Evolutionary conservation across 495 filamentous ascomycete species (phyloP).

Genomic region (Hypoxylon perforatum): DNA sequence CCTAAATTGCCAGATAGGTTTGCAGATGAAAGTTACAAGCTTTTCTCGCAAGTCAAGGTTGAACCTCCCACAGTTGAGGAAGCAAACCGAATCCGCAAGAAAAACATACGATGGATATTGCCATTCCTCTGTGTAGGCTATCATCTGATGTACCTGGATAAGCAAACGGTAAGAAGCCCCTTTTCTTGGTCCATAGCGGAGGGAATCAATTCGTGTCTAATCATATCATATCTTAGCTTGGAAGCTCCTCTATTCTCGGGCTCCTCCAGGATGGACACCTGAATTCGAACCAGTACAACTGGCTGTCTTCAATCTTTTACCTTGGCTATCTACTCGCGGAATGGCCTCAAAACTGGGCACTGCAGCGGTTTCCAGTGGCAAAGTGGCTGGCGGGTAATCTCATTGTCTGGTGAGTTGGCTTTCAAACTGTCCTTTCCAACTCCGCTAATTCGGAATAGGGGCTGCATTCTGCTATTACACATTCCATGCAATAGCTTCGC

Average conservation of each 20-base stretch:
- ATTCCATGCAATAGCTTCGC: slow-evolving; percentile 55
- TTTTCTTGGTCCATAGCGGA: not conserved
- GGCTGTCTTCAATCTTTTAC: slow-evolving; percentile 46
- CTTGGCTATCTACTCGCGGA: slow-evolving; percentile 49
- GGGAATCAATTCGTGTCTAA: not conserved
- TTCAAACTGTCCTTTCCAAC: not conserved
- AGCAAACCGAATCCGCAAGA: slow-evolving; percentile 52
- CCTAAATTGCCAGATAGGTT: slow-evolving; percentile 52
- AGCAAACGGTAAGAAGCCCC: slow-evolving; percentile 51
- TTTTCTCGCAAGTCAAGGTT: slow-evolving; percentile 54
- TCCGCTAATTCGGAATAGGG: slow-evolving; percentile 41
- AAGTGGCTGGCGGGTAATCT: slow-evolving; percentile 55
- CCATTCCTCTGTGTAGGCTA: slow-evolving; percentile 58
- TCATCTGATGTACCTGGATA: slow-evolving; percentile 60
- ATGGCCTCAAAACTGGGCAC: slow-evolving; percentile 55
- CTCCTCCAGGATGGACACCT: slow-evolving; percentile 46
- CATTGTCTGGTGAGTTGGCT: slow-evolving; percentile 47
- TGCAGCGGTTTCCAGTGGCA: slow-evolving; percentile 54
- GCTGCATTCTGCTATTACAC: slow-evolving; percentile 50
- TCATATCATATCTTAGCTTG: slow-evolving; percentile 41
- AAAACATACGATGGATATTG: slow-evolving; percentile 53
- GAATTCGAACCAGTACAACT: slow-evolving; percentile 46
- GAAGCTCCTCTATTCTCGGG: slow-evolving; percentile 52
- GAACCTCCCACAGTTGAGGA: slow-evolving; percentile 51
- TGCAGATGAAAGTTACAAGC: slow-evolving; percentile 58